A percentile compares a stretch with the other conserved stretches of the same genome.
Evolutionary conservation across 2,329 filamentous ascomycete species (phyloP).

Genomic region (Hypoxylon sp.): DNA sequence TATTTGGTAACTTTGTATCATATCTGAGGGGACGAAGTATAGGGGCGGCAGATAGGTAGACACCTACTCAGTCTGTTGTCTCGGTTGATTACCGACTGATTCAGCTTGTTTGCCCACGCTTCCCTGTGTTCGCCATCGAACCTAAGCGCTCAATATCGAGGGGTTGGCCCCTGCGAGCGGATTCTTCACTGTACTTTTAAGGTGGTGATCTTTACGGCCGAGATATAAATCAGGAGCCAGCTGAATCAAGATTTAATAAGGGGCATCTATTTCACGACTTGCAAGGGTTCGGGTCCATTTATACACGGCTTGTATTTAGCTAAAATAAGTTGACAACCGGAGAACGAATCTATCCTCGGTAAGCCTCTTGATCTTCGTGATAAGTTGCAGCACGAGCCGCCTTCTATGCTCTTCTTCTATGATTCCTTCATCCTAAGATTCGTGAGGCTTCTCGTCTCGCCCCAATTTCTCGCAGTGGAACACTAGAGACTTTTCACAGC

Average conservation of each 20-base stretch:
- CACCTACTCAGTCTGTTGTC: too few species aligned
- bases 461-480: background rate
- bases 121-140: too few species aligned
- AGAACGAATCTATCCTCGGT: conserved; percentile 2
- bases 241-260: background rate
- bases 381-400: conserved; percentile 12
- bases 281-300: background rate
- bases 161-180: too few species aligned
- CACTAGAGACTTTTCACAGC: background rate
- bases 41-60: too few species aligned
- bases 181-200: too few species aligned
- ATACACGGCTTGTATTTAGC: background rate
- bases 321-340: background rate
- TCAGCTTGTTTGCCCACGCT: too few species aligned
- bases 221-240: background rate
- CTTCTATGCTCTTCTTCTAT: conserved; percentile 10
- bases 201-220: background rate
- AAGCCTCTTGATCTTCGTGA: background rate
- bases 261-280: background rate
- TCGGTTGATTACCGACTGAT: too few species aligned
- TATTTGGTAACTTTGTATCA: too few species aligned
- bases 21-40: too few species aligned
- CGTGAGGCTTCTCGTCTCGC: background rate
- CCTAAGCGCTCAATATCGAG: too few species aligned
- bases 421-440: conserved; percentile 11